Base-by-base conservation (phyloP, 2,329 filamentous ascomycete species). In the Colletotrichum lentis region DNA sequence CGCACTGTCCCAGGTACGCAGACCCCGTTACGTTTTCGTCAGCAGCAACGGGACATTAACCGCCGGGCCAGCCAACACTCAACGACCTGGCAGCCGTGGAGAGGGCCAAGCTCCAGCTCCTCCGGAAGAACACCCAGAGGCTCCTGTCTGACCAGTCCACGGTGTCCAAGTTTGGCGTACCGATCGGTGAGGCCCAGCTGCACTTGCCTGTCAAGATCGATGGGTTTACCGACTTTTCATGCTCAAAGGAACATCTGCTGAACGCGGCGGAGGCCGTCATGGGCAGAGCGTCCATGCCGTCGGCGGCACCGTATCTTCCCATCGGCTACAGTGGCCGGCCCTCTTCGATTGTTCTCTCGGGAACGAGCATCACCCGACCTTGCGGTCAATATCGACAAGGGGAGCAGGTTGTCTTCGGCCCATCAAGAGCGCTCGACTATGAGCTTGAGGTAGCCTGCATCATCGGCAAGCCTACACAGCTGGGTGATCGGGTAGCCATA, bases 191-290 rank as follows among this genome's bases (percentile, higher is more conserved):
- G 16, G 71, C 71, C 0, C 71, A 20, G 76, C 76, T 87, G 71
- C 84, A 89, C 72, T 73, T 90, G 0, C 88, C 88, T 0, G 76
- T 90, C 44, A 74, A 78, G 3, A 82, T 88, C 20, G 80, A 80
- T 5, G 86, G 85, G 43, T 90, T 88, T 72, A 68, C 65, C 27
- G 88, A 89, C 74, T 88, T 87, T 75, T 85, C 82, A 2, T 86
- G 83, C 64, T 85, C 82, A 0, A 77, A 81, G 10, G 81, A 86
- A 52, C 86, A 88, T 69, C 80, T 83, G 35, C 78, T 81, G 55
- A 88, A 88, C 53, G 84, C 82, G 20, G 76, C 79, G 0, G 78
- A 76, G 68, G 81, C 77, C 2, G 76, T 84, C 41, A 76, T 79
- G 18, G 80, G 77, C 35, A 75, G 75, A 31, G 72, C 74, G 10